Base-by-base conservation (phyloP, 768 basidiomycete genomes). In the Phylloporus sp. region DNA sequence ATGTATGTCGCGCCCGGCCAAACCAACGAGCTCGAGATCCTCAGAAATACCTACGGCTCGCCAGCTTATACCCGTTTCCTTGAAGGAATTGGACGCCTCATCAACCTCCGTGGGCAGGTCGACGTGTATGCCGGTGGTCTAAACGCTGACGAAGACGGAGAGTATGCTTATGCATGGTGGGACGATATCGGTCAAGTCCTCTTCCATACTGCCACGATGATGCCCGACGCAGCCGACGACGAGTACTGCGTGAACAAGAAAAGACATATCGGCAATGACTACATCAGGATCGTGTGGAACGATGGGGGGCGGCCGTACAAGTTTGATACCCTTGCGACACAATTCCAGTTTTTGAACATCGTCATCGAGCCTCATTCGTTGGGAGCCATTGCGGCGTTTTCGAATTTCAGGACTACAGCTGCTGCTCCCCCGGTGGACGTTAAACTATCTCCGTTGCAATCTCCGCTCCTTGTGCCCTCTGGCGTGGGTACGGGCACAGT, bases 141-240 rank as follows among this genome's bases (percentile, higher is more conserved):
- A 23, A 87, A 93, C 63, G 84, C 91, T 8, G 90, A 93, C 54
- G 82, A 88, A 61, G 94, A 99, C 62, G 97, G 97, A 13, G 89
- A 94, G 69, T 97, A 95, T 64, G 91, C 95, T 0, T 98, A 98
- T 65, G 93, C 95, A 0, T 99, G 95, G 95, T 97, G 95, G 91
- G 94, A 98, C 67, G 94, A 97, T 62, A 94, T 97, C 45, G 85
- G 88, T 5, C 95, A 98, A 65, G 83, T 97, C 54, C 78, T 97
- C 48, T 99, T 90, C 67, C 97, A 98, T 69, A 88, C 93, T 3
- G 90, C 95, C 9, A 98, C 97, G 2, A 85, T 99, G 76, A 98
- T 98, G 95, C 97, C 97, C 4, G 88, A 84, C 48, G 76, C 75
- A 41, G 57, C 71, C 8, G 70, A 84, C 48, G 91, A 93, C 67